phyloP scores from a whole-genome alignment of 495 filamentous ascomycete genomes.

The Xylona heveae region DNA sequence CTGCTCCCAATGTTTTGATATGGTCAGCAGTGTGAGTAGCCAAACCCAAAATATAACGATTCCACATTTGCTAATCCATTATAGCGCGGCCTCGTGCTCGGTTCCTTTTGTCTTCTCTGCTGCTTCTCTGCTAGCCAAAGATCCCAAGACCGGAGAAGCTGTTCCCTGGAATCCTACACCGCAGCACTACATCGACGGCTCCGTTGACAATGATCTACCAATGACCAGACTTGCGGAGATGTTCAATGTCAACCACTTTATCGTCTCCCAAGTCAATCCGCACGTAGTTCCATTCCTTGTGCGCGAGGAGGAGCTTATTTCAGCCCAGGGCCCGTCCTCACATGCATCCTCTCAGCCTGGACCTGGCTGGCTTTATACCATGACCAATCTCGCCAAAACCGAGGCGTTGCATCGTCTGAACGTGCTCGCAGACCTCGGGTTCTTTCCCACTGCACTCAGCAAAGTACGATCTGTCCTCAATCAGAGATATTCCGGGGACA shows the following conservation, averaged over 20 bases:
- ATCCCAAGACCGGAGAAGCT: conserved; percentile 57
- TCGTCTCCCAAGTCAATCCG: conserved; percentile 90
- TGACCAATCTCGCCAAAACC: conserved; percentile 57
- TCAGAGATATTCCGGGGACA: conserved; percentile 88
- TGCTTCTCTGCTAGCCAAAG: conserved; percentile 59
- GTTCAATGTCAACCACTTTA: conserved; percentile 97
- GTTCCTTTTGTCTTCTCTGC: conserved; percentile 74
- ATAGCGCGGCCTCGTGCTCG: conserved; percentile 69
- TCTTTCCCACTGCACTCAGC: conserved; percentile 61
- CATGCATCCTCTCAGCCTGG: conserved; percentile 11
- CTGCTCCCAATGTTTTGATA: conserved; percentile 81
- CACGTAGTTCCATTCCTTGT: conserved; percentile 77
- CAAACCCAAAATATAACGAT: background rate
- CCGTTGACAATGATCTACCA: conserved; percentile 82
- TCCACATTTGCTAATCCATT: background rate
- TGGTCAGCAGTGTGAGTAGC: conserved; percentile 78
- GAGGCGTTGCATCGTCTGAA: conserved; percentile 69
- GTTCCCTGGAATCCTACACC: conserved; percentile 68
- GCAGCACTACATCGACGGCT: conserved; percentile 78
- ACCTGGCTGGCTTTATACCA: conserved; percentile 38
- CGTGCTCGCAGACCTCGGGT: conserved; percentile 57
- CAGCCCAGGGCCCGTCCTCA: conserved; percentile 14
- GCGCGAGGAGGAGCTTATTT: conserved; percentile 39
- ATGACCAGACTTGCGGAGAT: conserved; percentile 83
- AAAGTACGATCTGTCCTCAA: conserved; percentile 65